Percentiles rank a stretch among this genome's conserved stretches.
Evolutionary conservation across 768 basidiomycete species (phyloP).

Genomic region (Tylopilus balloui): DNA sequence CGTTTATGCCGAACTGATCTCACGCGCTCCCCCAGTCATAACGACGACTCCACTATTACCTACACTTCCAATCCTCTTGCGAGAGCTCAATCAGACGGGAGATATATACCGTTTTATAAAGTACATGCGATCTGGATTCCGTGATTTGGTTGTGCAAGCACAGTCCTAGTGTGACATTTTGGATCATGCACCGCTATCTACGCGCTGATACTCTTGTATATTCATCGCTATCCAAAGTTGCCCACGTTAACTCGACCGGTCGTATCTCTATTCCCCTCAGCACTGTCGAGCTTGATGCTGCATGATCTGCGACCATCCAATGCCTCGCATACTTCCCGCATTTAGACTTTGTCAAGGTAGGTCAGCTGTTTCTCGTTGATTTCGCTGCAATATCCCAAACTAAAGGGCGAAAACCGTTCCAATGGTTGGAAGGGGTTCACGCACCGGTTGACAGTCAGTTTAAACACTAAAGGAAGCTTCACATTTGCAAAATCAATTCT

Average conservation of each 20-base stretch:
- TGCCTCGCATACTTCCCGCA: slow-evolving; percentile 90
- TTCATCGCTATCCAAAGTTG: slow-evolving; percentile 25
- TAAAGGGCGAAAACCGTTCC: background rate
- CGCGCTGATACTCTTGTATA: background rate
- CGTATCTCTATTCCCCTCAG: slow-evolving; percentile 62
- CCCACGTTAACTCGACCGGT: slow-evolving; percentile 76
- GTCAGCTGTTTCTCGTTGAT: slow-evolving; percentile 35
- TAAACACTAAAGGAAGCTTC: too few relatives aligned
- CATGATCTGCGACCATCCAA: slow-evolving; percentile 47
- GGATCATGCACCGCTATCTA: background rate
- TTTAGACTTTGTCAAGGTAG: slow-evolving; percentile 71
- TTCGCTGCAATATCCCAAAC: background rate
- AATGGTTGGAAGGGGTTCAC: too few relatives aligned
- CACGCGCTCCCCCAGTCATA: slow-evolving; percentile 48
- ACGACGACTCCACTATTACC: slow-evolving; percentile 72
- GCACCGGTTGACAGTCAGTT: too few relatives aligned
- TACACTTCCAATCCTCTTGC: slow-evolving; percentile 61
- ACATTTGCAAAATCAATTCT: background rate
- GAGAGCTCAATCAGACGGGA: slow-evolving; percentile 62
- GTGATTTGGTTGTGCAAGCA: slow-evolving; percentile 15
- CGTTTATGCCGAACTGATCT: background rate
- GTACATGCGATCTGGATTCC: slow-evolving; percentile 54
- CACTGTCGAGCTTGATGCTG: slow-evolving; percentile 65
- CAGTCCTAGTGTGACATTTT: background rate
- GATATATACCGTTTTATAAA: slow-evolving; percentile 73